Evolutionary conservation across 352 stramenopile species (phyloP), one percentile per base, ranked within the genome.

Genomic region (Thraustotheca clavata): DNA sequence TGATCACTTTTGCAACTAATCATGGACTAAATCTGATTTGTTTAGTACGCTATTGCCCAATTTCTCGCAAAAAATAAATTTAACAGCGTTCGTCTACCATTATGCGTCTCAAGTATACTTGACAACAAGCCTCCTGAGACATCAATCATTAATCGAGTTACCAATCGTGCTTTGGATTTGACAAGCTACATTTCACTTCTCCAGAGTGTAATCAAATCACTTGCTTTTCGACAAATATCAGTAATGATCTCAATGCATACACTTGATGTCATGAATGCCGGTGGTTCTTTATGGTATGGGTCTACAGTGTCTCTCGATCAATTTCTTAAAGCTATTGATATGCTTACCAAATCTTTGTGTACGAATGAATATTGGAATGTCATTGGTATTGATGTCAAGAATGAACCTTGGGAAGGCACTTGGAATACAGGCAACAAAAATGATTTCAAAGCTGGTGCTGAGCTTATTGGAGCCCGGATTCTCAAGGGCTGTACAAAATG

Each of bases 391-490:
- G 83, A 92, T 47, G 59, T 92, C 7, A 92, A 92, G 59, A 90
- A 90, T 54, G 83, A 89, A 43, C 83, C 83, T 11, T 65, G 81
- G 39, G 68, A 68, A 7, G 76, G 76, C 2, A 73, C 76, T 38
- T 92, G 80, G 80, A 81, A 80, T 4, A 87, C 76, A 1, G 80
- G 79, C 0, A 68, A 75, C 12, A 71, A 83, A 16, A 59, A 73
- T 26, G 83, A 92, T 52, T 92, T 90, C 43, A 76, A 86, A 6
- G 38, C 71, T 2, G 83, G 83, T 3, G 72, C 69, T 20, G 80
- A 91, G 63, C 85, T 85, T 43, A 89, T 91, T 49, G 83, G 77
- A 32, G 76, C 83, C 33, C 72, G 83, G n/a, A 90, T 91, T 79
- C 79, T 82, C 57, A 68, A 26, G 14, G 83, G 85, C 48, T 91